These are phyloP conservation scores for Casuarina equisetifolia DNA, from an alignment of 306 rosid genomes.

Conservation along the genomic window DNA sequence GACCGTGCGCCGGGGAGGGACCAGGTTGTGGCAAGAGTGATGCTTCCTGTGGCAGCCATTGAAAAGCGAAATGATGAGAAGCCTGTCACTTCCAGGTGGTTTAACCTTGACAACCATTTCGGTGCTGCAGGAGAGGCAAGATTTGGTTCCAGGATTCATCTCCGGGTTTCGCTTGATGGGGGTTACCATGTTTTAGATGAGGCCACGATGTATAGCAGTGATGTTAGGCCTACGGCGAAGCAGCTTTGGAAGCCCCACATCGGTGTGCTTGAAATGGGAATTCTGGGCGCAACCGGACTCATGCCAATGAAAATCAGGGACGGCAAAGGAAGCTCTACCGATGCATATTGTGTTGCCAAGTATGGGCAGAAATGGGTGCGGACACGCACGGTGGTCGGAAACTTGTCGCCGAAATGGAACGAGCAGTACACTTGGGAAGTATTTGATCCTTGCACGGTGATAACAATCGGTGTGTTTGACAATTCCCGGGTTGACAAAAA, in stretches of 20 bases:
- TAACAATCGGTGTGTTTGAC: slow-evolving; percentile 59
- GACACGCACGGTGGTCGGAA: slow-evolving; percentile 56
- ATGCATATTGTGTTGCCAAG: slow-evolving; percentile 63
- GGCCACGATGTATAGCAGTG: slow-evolving; percentile 62
- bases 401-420: slow-evolving; percentile 64
- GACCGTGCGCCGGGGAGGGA: slow-evolving; percentile 52
- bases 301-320: slow-evolving; percentile 62
- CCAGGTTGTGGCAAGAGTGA: slow-evolving; percentile 44
- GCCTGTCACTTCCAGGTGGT: slow-evolving; percentile 56
- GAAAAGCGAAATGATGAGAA: slow-evolving; percentile 55
- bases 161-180: slow-evolving; percentile 58
- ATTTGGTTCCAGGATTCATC: slow-evolving; percentile 59
- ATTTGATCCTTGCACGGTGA: slow-evolving; percentile 62
- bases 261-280: slow-evolving; percentile 65
- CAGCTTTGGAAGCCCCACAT: slow-evolving; percentile 63
- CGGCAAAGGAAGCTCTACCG: slow-evolving; percentile 53
- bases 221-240: slow-evolving; percentile 62
- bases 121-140: slow-evolving; percentile 36
- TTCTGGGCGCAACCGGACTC: slow-evolving; percentile 64
- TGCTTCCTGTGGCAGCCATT: slow-evolving; percentile 38
- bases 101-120: slow-evolving; percentile 45
- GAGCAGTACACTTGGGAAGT: slow-evolving; percentile 75
- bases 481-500: slow-evolving; percentile 48
- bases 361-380: slow-evolving; percentile 67
- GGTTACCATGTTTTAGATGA: slow-evolving; percentile 71